These are phyloP conservation scores for Pichia exigua DNA, from an alignment of 805 yeast species.

Conservation along the genomic window DNA sequence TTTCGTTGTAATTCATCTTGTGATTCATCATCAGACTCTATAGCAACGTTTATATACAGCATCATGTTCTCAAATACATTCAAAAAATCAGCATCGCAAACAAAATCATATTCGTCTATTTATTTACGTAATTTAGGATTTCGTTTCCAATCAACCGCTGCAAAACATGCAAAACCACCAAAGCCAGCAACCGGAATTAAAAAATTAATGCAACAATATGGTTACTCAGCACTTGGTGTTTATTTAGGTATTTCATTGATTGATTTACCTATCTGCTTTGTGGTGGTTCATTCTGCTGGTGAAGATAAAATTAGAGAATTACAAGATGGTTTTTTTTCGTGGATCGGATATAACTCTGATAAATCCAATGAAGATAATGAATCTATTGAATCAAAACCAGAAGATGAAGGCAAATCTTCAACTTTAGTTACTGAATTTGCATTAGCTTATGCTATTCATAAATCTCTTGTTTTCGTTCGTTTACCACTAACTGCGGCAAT, in stretches of 20 bases:
- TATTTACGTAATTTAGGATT: conserved; percentile 4
- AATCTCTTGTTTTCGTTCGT: conserved; percentile 73
- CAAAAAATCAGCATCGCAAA: neutral
- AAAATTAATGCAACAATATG: conserved; percentile 74
- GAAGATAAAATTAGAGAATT: conserved; percentile 67
- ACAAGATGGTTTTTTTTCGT: conserved; percentile 52
- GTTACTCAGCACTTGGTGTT: conserved; percentile 84
- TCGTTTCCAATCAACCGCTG: conserved; percentile 15
- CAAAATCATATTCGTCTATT: neutral
- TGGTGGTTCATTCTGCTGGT: conserved; percentile 80
- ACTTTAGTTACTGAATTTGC: conserved; percentile 75
- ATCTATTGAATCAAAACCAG: neutral
- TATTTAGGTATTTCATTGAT: conserved; percentile 65
- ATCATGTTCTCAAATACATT: neutral
- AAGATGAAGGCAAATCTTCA: conserved; percentile 16
- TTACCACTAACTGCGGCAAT: conserved; percentile 88
- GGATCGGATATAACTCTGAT: conserved; percentile 40
- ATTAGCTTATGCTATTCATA: conserved; percentile 90
- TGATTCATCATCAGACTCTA: neutral
- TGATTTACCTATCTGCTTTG: conserved; percentile 78
- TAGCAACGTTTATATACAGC: neutral
- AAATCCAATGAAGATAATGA: neutral
- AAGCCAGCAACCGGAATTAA: conserved; percentile 42
- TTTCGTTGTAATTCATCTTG: neutral
- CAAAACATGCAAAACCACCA: conserved; percentile 10